Evolutionary conservation across 129 eudicot species (phyloP).

Genomic region (Rutidosis leptorrhynchoides): DNA sequence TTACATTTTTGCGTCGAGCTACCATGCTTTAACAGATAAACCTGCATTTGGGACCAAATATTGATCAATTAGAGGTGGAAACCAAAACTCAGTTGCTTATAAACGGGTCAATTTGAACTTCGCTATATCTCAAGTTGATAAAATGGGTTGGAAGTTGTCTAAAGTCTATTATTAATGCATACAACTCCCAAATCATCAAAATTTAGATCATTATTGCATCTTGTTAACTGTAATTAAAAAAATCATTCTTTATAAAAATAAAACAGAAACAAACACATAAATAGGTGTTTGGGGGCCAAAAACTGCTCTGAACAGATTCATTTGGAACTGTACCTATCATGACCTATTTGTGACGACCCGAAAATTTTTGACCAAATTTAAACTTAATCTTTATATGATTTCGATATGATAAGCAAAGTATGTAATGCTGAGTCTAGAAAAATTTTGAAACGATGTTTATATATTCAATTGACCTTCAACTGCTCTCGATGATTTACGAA

Average conservation of each 20-base stretch:
- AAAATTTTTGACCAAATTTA: too few species aligned
- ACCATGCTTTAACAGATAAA: slow-evolving; percentile 76
- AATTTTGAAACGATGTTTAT: too few species aligned
- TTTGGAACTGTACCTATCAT: background rate
- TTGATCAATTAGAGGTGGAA: too few species aligned
- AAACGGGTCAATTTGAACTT: background rate
- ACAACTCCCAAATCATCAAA: background rate
- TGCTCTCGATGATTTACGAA: too few species aligned
- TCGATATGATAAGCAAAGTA: too few species aligned
- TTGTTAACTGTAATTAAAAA: background rate
- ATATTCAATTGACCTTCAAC: too few species aligned
- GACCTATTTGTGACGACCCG: too few species aligned
- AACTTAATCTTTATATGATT: too few species aligned
- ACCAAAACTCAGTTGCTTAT: too few species aligned
- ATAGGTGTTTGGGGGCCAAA: background rate
- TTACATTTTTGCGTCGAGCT: too few species aligned
- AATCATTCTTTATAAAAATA: background rate
- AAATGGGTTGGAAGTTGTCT: background rate
- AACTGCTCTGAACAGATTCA: background rate
- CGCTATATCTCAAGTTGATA: background rate
- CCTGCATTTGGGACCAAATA: slow-evolving; percentile 37
- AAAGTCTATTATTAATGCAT: too few species aligned
- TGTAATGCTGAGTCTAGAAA: too few species aligned
- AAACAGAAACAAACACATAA: background rate
- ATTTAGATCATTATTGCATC: background rate